Evolutionary conservation across 148 eudicot genomes (phyloP), one percentile per base, ranked within the genome.

Genomic region (Dianthus caryophyllus): DNA sequence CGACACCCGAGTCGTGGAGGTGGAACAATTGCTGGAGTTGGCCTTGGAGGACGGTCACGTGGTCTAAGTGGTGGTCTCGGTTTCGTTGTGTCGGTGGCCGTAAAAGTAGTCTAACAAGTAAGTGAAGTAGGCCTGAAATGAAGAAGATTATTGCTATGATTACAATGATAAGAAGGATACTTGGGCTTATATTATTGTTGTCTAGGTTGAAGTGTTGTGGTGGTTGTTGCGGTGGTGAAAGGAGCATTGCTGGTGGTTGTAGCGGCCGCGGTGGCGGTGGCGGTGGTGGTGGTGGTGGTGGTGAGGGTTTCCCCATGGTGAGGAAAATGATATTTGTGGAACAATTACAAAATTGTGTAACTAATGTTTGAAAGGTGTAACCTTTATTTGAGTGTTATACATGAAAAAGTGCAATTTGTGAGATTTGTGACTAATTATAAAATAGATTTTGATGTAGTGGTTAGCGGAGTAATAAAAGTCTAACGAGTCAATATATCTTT

Each of bases 1-100:
- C 96, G 7, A 94, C 92, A 2, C 98, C 98, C 16, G 87, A 63
- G 65, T 94, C 98, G 60, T 94, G 98, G 5, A 94, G 78, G 60
- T 84, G 80, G 30, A 94, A 94, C 0, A 94, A 87, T 22, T 94
- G 97, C 26, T 86, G 96, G 6, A 94, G 66, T 68, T 86, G 98
- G 6, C 98, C 97, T 75, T 94, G 95, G 18, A 90, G 79, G 1
- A 77, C 96, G 0, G 96, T 87, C 7, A 78, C 85, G 57, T 64
- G 78, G 20, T 82, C 88, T 13, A 68, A 6, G 1, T 82, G n/a
- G n/a, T n/a, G 88, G 68, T 87, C 84, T 21, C 85, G 88, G 84
- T 83, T 74, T 66, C 87, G 65, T 38, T 51, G 73, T n/a, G 66
- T 33, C 38, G 38, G 62, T 21, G 88, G 85, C 24, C 83, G 81